Base-by-base conservation (phyloP, 495 filamentous ascomycete species). In the Baudoinia panamericana region DNA sequence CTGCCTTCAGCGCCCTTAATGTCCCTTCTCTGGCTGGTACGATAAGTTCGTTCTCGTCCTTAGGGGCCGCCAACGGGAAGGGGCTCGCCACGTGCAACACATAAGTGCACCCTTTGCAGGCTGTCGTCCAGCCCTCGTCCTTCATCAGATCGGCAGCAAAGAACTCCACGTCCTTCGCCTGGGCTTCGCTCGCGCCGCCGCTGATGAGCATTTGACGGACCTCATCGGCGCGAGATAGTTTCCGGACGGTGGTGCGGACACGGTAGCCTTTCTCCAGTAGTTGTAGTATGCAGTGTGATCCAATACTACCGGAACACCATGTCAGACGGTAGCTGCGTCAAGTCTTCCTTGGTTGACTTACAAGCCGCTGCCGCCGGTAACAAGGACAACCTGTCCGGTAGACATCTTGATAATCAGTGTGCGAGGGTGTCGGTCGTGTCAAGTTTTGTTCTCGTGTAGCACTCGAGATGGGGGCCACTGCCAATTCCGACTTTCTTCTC, bases 11-110 rank as follows among this genome's bases (percentile, higher is more conserved):
- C 12, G 30, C 48, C 34, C 48, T 30, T 18, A 51, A 26, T 9
- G 48, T 43, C 3, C 48, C 48, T 11, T 51, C 48, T 20, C 43
- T 25, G 4, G 48, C 48, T 11, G 48, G 48, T 4, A 30, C 20
- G 27, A 50, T 46, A 21, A 50, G 23, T 2, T 53, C 50, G 17
- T 53, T 39, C 22, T 49, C 50, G 32, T 45, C 11, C 36, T 53
- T 53, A 2, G 50, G 50, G 10, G 35, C 19, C 19, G 30, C 17
- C 3, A 33, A 7, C 6, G 50, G 50, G 31, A 53, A 53, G 3
- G 50, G 50, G 11, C 22, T 34, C 10, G 50, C 50, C 4, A 53
- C 47, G 19, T 53, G 50, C 6, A 46, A 32, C 8, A 53, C 50
- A 31, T 46, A 53, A 10, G 41, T 26, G 42, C 46, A 53, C 12